phyloP scores from a whole-genome alignment of 2,329 filamentous ascomycete genomes.

The Lachnellula cervina region DNA sequence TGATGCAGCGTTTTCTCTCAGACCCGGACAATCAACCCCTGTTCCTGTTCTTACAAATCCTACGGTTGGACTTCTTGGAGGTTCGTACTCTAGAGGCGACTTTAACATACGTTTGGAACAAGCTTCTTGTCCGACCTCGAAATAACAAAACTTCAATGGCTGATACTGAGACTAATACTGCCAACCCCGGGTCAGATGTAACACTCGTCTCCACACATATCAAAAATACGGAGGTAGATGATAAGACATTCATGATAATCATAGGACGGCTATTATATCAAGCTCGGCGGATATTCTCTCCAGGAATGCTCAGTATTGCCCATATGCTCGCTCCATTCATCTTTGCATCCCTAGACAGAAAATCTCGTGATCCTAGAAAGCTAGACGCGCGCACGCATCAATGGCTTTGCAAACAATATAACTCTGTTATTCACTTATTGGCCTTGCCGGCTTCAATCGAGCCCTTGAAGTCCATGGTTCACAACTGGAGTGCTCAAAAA shows the following conservation, averaged over 20 bases:
- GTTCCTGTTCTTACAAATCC: conserved; percentile 26
- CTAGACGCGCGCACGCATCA: conserved; percentile 10
- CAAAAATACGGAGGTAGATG: conserved; percentile 3
- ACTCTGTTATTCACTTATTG: conserved; percentile 37
- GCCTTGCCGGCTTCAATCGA: conserved; percentile 32
- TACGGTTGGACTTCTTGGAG: conserved; percentile 18
- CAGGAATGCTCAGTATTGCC: conserved; percentile 23
- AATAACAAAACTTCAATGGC: neutral
- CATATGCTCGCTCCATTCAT: conserved; percentile 23
- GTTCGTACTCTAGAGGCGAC: conserved; percentile 15
- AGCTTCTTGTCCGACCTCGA: conserved; percentile 1
- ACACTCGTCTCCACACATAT: conserved; percentile 1
- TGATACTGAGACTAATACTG: neutral
- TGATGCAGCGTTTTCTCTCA: conserved; percentile 22
- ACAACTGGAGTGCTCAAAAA: conserved; percentile 56
- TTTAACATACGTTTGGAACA: conserved; percentile 13
- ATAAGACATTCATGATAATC: conserved; percentile 18
- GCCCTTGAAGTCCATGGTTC: conserved; percentile 36
- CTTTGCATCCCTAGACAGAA: conserved; percentile 2
- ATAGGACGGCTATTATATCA: conserved; percentile 25
- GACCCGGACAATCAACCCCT: conserved; percentile 10
- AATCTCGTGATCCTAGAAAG: neutral
- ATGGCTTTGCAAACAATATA: conserved; percentile 35
- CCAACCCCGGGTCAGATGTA: neutral
- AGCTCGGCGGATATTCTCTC: conserved; percentile 25